phyloP scores from a whole-genome alignment of 2,329 filamentous ascomycete genomes.

The Fusarium pseudonygamai region DNA sequence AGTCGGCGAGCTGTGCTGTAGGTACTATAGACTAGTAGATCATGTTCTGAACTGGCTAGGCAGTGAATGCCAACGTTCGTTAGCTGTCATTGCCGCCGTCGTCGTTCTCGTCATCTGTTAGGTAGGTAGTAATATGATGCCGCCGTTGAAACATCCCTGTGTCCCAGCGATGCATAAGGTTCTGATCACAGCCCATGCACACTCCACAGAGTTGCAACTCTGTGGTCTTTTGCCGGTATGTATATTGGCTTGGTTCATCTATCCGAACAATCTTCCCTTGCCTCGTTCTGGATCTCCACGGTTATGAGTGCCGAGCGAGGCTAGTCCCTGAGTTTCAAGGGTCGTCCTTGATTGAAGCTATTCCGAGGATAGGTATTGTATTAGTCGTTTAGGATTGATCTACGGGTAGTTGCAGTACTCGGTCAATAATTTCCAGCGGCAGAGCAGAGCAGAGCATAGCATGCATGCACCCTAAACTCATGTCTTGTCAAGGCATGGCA shows the following conservation, averaged over 20 bases:
- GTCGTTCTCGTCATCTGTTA: neutral
- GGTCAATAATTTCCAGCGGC: neutral
- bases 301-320: neutral
- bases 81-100: neutral
- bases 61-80: neutral
- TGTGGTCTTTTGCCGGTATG: neutral
- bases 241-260: slow-evolving; percentile 1
- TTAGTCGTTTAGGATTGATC: slow-evolving; percentile 2
- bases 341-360: neutral
- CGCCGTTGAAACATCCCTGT: slow-evolving; percentile 18
- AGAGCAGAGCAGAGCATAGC: neutral
- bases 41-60: neutral
- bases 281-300: neutral
- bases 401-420: neutral
- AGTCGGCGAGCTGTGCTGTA: neutral
- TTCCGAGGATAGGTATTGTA: neutral
- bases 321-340: slow-evolving; percentile 9
- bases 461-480: neutral
- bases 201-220: slow-evolving; percentile 25
- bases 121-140: neutral
- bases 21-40: neutral
- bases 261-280: neutral
- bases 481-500: slow-evolving; percentile 4
- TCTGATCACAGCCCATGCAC: slow-evolving; percentile 29
- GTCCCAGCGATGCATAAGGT: slow-evolving; percentile 25